Conservation (phyloP, 208 protist genomes). For the Leptomonas pyrrhocoris region DNA sequence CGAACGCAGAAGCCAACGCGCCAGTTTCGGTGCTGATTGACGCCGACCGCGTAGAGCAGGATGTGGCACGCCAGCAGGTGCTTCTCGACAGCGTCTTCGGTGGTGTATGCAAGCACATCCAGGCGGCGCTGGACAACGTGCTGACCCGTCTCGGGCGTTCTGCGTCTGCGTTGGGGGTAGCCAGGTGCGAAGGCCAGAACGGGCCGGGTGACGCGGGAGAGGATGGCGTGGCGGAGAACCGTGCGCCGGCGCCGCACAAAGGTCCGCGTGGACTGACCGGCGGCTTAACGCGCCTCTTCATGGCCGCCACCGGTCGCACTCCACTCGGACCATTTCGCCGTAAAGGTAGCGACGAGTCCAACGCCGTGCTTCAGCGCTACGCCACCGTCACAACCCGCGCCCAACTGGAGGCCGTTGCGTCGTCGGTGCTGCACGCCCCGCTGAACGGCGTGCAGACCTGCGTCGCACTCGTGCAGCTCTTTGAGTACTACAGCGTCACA, state of each 20-base stretch:
- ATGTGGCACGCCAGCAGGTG: conserved; percentile 19
- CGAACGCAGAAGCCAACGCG: background rate
- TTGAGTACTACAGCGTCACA: conserved; percentile 68
- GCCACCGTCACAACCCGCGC: conserved; percentile 51
- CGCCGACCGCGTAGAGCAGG: conserved; percentile 10
- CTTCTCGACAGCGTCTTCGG: conserved; percentile 72
- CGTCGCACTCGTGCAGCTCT: conserved; percentile 70
- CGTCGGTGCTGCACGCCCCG: conserved; percentile 38
- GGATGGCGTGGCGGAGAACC: background rate
- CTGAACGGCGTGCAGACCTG: conserved; percentile 49
- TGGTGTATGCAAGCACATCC: conserved; percentile 71
- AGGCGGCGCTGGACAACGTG: conserved; percentile 58
- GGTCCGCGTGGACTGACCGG: conserved; percentile 43
- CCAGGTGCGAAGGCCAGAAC: background rate
- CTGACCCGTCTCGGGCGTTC: conserved; percentile 58
- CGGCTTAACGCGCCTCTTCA: conserved; percentile 44
- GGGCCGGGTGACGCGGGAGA: background rate
- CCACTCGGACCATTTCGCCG: conserved; percentile 11
- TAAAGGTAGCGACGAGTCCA: conserved; percentile 10
- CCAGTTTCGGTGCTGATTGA: background rate
- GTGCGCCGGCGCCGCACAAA: conserved; percentile 11
- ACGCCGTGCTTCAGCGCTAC: conserved; percentile 43
- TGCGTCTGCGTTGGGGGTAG: conserved; percentile 26
- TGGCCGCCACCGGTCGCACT: conserved; percentile 40
- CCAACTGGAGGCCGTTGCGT: conserved; percentile 58